phyloP scores from a whole-genome alignment of 441 rosid genomes.

The Biscutella laevigata region DNA sequence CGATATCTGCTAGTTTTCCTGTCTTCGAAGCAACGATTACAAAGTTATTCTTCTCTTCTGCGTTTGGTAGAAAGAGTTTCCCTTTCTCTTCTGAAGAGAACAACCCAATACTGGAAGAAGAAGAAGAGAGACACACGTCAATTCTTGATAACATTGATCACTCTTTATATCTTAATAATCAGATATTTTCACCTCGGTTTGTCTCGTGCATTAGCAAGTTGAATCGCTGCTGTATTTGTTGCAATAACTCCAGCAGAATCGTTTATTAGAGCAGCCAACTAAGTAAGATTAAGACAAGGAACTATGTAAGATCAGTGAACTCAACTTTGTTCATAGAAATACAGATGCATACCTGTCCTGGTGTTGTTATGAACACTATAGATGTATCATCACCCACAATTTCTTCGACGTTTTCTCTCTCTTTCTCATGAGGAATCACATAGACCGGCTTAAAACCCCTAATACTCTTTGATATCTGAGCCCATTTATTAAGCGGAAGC shows the following conservation, averaged over 20 bases:
- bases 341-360: conserved; percentile 61
- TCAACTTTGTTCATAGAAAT: neutral
- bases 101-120: conserved; percentile 59
- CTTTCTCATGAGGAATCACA: conserved; percentile 90
- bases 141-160: neutral
- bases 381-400: conserved; percentile 54
- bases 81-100: conserved; percentile 71
- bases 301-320: neutral
- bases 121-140: conserved; percentile 12
- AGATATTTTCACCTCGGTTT: conserved; percentile 51
- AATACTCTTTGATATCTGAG: conserved; percentile 44
- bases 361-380: conserved; percentile 76
- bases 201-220: conserved; percentile 64
- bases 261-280: conserved; percentile 86
- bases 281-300: conserved; percentile 22
- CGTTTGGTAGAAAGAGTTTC: conserved; percentile 52
- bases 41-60: conserved; percentile 58
- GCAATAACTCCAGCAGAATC: conserved; percentile 86
- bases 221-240: conserved; percentile 88
- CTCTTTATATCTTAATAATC: neutral
- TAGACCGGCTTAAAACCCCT: conserved; percentile 63
- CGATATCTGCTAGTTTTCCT: conserved; percentile 56
- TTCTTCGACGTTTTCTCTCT: conserved; percentile 77
- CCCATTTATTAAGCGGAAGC: conserved; percentile 62
- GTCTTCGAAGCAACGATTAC: conserved; percentile 55